A percentile compares a stretch with the other conserved stretches of the same genome.
Conservation (phyloP, 2,329 filamentous ascomycete species). For the Penicillium sp. region DNA sequence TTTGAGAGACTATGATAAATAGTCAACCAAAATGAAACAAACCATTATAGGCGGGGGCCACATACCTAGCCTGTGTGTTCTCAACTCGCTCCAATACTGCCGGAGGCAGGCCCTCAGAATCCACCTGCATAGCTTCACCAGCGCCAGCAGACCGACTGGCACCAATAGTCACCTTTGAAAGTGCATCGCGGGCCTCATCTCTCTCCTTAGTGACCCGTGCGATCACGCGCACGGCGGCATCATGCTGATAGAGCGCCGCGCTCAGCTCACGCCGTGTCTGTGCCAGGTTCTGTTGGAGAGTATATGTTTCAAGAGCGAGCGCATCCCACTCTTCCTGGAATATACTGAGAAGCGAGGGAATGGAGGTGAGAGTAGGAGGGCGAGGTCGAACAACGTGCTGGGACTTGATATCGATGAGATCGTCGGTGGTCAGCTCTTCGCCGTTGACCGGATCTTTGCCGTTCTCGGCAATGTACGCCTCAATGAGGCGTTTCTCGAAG, state of each 20-base stretch:
- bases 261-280: conserved; percentile 91
- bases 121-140: conserved; percentile 90
- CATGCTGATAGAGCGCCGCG: conserved; percentile 91
- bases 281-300: conserved; percentile 79
- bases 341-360: conserved; percentile 84
- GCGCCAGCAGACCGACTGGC: conserved; percentile 48
- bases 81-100: conserved; percentile 69
- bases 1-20: conserved; percentile 64
- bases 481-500: conserved; percentile 92
- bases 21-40: conserved; percentile 15
- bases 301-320: conserved; percentile 84
- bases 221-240: conserved; percentile 94
- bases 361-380: conserved; percentile 90
- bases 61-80: conserved; percentile 72
- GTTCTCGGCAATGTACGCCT: conserved; percentile 89
- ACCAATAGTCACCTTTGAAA: conserved; percentile 77
- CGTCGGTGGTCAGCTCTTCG: conserved; percentile 75
- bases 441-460: conserved; percentile 87
- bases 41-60: conserved; percentile 19
- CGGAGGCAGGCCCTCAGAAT: conserved; percentile 70
- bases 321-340: conserved; percentile 99
- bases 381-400: conserved; percentile 79
- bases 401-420: conserved; percentile 82
- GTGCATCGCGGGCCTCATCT: conserved; percentile 83
- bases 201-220: conserved; percentile 84